Evolutionary conservation across 192 early-diverging fungal species (phyloP).

Genomic region (Entomortierella lignicola): DNA sequence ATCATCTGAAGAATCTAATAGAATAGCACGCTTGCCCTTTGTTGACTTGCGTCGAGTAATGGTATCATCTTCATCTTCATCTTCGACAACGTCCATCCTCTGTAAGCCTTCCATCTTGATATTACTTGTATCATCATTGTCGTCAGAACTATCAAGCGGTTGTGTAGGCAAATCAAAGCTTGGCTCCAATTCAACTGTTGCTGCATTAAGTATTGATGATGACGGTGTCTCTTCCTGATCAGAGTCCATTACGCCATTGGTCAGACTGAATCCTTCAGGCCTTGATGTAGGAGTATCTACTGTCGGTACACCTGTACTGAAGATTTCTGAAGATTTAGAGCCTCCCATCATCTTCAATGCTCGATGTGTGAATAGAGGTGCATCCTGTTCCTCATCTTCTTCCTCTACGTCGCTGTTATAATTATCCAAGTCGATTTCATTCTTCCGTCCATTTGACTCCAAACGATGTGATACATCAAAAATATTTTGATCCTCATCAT

Average conservation of each 20-base stretch:
- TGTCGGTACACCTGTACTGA: background rate
- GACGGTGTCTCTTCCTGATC: background rate
- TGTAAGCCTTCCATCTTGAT: background rate
- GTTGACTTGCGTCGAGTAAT: constrained; percentile 7
- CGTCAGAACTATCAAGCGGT: background rate
- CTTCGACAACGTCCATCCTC: background rate
- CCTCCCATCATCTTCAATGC: constrained; percentile 43
- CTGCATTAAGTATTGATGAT: background rate
- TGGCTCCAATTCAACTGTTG: background rate
- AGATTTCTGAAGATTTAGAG: background rate
- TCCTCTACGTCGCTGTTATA: constrained; percentile 36
- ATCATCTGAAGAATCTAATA: constrained; percentile 35
- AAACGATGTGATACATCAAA: background rate
- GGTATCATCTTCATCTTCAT: constrained; percentile 21
- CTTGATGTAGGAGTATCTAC: background rate
- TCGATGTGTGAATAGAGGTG: constrained; percentile 40
- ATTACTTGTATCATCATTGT: background rate
- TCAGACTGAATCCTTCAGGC: background rate
- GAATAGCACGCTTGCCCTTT: constrained; percentile 17
- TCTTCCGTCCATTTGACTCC: background rate
- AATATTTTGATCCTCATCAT: background rate
- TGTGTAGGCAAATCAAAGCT: background rate
- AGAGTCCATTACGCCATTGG: background rate
- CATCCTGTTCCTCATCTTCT: constrained; percentile 38
- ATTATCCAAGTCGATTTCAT: constrained; percentile 20